These are phyloP conservation scores for Colletotrichum chlorophyti DNA, from an alignment of 2,329 filamentous ascomycete species.

Conservation along the genomic window DNA sequence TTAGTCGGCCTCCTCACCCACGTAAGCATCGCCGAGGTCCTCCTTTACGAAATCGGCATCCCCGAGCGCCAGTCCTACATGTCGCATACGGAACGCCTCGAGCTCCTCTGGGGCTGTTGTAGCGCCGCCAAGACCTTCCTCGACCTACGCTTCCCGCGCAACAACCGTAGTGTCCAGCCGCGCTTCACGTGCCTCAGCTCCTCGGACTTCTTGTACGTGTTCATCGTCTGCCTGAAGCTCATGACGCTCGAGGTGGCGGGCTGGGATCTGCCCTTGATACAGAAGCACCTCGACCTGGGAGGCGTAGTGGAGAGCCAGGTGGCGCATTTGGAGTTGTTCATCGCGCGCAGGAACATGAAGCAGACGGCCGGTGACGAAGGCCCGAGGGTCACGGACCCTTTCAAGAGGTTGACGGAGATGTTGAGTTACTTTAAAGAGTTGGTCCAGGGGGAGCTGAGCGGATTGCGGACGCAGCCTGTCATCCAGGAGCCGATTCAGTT, in stretches of 20 bases:
- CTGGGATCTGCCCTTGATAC: slow-evolving; percentile 49
- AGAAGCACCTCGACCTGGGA: slow-evolving; percentile 43
- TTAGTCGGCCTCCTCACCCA: slow-evolving; percentile 50
- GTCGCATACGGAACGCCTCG: slow-evolving; percentile 46
- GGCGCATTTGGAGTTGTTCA: slow-evolving; percentile 36
- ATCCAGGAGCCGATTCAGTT: slow-evolving; percentile 15
- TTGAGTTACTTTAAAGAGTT: slow-evolving; percentile 30
- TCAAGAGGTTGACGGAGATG: slow-evolving; percentile 29
- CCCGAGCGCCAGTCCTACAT: slow-evolving; percentile 45
- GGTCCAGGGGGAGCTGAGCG: slow-evolving; percentile 21
- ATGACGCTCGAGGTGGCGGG: slow-evolving; percentile 51
- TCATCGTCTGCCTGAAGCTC: slow-evolving; percentile 55
- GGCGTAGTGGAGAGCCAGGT: slow-evolving; percentile 39
- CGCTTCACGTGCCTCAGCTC: slow-evolving; percentile 50
- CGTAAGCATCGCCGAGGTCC: slow-evolving; percentile 50
- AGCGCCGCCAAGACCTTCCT: slow-evolving; percentile 49
- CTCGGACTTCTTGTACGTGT: slow-evolving; percentile 54
- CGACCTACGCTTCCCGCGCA: slow-evolving; percentile 38
- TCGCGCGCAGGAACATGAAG: slow-evolving; percentile 31
- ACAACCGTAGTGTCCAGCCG: slow-evolving; percentile 38
- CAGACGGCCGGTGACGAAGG: not conserved
- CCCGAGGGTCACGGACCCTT: slow-evolving; percentile 22
- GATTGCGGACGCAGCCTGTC: slow-evolving; percentile 2
- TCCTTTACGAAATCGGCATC: slow-evolving; percentile 55
- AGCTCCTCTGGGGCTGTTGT: slow-evolving; percentile 54